These are phyloP conservation scores for Paracamarosporium sp. DNA, from an alignment of 2,329 filamentous ascomycete genomes.

Conservation along the genomic window DNA sequence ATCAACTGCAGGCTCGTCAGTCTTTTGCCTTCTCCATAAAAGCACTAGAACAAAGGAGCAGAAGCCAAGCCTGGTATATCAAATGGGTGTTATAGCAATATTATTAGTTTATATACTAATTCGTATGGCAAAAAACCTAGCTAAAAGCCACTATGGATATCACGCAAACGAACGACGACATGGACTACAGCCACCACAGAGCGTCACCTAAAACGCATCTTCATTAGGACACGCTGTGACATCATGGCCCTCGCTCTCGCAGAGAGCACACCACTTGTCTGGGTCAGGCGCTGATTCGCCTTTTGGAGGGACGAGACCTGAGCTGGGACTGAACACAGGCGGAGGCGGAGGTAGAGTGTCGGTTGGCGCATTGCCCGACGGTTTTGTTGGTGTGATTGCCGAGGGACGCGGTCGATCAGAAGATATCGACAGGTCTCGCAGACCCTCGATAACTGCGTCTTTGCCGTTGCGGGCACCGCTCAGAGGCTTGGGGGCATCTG, in stretches of 20 bases:
- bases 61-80: no score
- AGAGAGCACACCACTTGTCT: slow-evolving; percentile 95
- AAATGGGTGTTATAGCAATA: background rate
- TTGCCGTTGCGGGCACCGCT: slow-evolving; percentile 31
- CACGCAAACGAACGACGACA: slow-evolving; percentile 18
- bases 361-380: slow-evolving; percentile 43
- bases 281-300: slow-evolving; percentile 61
- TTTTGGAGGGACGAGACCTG: slow-evolving; percentile 41
- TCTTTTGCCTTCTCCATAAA: no score
- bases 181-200: slow-evolving; percentile 7
- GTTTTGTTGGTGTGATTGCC: slow-evolving; percentile 38
- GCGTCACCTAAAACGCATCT: slow-evolving; percentile 63
- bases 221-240: slow-evolving; percentile 95
- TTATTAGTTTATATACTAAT: slow-evolving; percentile 11
- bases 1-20: no score
- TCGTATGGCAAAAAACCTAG: slow-evolving; percentile 4
- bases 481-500: slow-evolving; percentile 45
- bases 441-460: slow-evolving; percentile 40
- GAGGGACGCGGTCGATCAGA: slow-evolving; percentile 36
- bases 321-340: slow-evolving; percentile 33
- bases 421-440: slow-evolving; percentile 42
- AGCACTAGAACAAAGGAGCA: no score
- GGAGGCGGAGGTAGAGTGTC: slow-evolving; percentile 37
- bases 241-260: slow-evolving; percentile 94
- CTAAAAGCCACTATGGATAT: slow-evolving; percentile 22